Evolutionary conservation across 345 rosid species (phyloP).

Genomic region (Barbarea vulgaris): DNA sequence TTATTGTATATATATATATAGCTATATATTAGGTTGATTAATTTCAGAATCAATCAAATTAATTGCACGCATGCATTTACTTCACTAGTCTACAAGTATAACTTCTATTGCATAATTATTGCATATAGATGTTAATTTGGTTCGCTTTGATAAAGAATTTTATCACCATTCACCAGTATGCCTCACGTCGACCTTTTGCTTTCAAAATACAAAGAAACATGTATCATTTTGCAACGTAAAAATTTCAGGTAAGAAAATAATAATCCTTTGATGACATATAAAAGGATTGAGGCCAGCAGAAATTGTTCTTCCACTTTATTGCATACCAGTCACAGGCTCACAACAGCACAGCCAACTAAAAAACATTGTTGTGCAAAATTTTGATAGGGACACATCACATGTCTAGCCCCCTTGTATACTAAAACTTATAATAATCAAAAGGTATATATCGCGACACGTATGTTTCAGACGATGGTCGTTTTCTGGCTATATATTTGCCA

Average conservation of each 20-base stretch:
- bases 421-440: background rate
- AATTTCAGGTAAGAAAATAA: too few relatives aligned
- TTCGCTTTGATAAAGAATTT: background rate
- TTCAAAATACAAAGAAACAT: background rate
- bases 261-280: too few relatives aligned
- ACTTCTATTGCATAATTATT: background rate
- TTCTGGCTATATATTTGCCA: conserved; percentile 25
- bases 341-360: too few relatives aligned
- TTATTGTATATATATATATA: too few relatives aligned
- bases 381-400: conserved; percentile 3
- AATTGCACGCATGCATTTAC: background rate
- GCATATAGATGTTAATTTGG: background rate
- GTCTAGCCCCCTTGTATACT: background rate
- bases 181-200: background rate
- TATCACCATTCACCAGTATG: background rate
- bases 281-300: background rate
- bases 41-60: background rate
- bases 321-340: background rate
- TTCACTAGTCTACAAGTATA: background rate
- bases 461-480: background rate
- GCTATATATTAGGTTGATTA: background rate
- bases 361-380: background rate
- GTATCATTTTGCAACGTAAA: background rate
- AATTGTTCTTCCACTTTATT: too few relatives aligned
- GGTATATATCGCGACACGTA: conserved; percentile 17